Base-by-base conservation (phyloP, 2,329 filamentous ascomycete genomes). In the Paecilomyces fulvus region DNA sequence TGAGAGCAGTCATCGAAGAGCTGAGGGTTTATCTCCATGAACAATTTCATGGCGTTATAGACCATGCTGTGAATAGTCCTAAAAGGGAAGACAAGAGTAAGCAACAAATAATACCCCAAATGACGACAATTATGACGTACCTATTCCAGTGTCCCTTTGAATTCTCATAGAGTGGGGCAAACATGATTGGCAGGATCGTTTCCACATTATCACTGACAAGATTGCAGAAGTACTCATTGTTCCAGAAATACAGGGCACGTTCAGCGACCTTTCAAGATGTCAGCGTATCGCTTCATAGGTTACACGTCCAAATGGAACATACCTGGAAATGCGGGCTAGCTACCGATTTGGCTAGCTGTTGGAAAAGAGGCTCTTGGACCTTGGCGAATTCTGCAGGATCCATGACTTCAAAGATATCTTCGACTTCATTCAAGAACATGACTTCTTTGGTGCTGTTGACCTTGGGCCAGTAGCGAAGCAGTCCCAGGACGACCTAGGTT, bases 181-280 rank as follows among this genome's bases (percentile, higher is more conserved):
- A 99, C 94, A 99, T 99, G 70, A 99, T 99, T 3, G 94, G 94
- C 49, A 99, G 80, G 65, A 99, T 99, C 51, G 96, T 92, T 68
- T 97, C 92, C 55, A 99, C 94, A 67, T 99, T 99, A 76, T 99
- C 94, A 78, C 92, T 96, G 64, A 99, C 94, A 58, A 99, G 81
- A 70, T 97, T 99, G 80, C 94, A 99, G 77, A 99, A 99, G 73
- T 99, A 99, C 73, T 99, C 94, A 70, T 99, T 99, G 80, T 99
- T 99, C 94, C 94, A 99, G 79, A 99, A 99, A 77, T 99, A 99
- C 28, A 99, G 81, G 4, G 94, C 94, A 63, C 94, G 86, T 77
- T 99, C 94, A 17, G 94, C 94, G 57, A 99, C 94, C 82, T 85
- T 59, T 31, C 49, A 17, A 25, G 58, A 61, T 59, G 64, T 59